These are phyloP conservation scores for Penicillium capsulatum DNA, from an alignment of 2,329 filamentous ascomycete species.

Conservation along the genomic window DNA sequence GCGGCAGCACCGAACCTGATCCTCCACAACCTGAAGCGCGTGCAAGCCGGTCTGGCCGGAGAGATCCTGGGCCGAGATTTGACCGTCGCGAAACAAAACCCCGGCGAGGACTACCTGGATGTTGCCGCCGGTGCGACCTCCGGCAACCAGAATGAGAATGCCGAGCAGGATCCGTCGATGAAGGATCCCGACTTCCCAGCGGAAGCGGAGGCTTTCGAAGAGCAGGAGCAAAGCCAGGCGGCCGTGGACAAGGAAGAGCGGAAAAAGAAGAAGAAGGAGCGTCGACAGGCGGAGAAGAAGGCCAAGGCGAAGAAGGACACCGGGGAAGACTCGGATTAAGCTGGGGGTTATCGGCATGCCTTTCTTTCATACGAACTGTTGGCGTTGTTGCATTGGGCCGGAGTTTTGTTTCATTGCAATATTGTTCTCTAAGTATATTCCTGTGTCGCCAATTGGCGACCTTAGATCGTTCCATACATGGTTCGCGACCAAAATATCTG, in stretches of 20 bases:
- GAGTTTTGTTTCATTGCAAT: constrained; percentile 20
- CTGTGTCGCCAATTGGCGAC: background rate
- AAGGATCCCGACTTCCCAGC: constrained; percentile 40
- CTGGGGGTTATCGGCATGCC: constrained; percentile 5
- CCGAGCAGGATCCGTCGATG: constrained; percentile 41
- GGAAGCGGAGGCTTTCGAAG: constrained; percentile 35
- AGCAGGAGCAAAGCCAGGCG: constrained; percentile 40
- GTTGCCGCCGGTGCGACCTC: constrained; percentile 32
- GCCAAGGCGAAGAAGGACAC: constrained; percentile 31
- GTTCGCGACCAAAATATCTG: too few species aligned
- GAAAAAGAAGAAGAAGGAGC: constrained; percentile 55
- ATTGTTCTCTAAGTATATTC: constrained; percentile 7
- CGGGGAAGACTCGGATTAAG: constrained; percentile 23
- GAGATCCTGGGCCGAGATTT: constrained; percentile 42
- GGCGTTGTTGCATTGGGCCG: constrained; percentile 27
- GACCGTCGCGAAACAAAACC: constrained; percentile 35
- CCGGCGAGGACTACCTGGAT: constrained; percentile 37
- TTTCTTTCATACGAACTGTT: constrained; percentile 12
- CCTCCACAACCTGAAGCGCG: constrained; percentile 44
- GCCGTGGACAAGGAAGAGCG: constrained; percentile 50
- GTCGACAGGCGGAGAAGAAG: constrained; percentile 45
- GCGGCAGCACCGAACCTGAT: constrained; percentile 41
- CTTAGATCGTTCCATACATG: too few species aligned
- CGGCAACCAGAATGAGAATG: constrained; percentile 35
- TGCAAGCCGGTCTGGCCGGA: constrained; percentile 42